A percentile compares a stretch with the other conserved stretches of the same genome.
Evolutionary conservation across 176 grass and related monocot species (phyloP).

Genomic region (Secale cereale): DNA sequence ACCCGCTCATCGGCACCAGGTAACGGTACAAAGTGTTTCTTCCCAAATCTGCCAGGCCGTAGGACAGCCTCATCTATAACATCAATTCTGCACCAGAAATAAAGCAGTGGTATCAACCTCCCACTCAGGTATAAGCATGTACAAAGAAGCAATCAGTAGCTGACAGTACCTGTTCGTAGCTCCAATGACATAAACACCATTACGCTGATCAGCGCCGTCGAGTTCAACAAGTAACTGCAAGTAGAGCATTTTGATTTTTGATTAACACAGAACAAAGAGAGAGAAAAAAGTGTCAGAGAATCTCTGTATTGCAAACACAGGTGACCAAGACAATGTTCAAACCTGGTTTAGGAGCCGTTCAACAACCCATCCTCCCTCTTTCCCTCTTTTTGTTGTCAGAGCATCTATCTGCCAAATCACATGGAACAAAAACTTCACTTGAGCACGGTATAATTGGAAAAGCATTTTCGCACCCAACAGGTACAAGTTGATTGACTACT

Average conservation of each 20-base stretch:
- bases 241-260: conserved; percentile 18
- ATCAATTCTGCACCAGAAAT: conserved; percentile 54
- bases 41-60: conserved; percentile 80
- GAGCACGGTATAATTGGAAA: not conserved
- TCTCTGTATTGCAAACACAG: not conserved
- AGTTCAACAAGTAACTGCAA: conserved; percentile 82
- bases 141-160: not conserved
- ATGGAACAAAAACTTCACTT: conserved; percentile 21
- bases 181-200: conserved; percentile 86
- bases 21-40: conserved; percentile 76
- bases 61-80: conserved; percentile 87
- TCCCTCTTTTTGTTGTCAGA: conserved; percentile 84
- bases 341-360: conserved; percentile 85
- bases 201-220: conserved; percentile 73
- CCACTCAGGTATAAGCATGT: not conserved
- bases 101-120: not conserved
- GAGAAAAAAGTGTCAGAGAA: not conserved
- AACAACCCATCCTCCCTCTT: conserved; percentile 83
- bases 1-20: conserved; percentile 55
- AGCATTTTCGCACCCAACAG: not conserved
- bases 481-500: not conserved
- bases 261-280: not conserved
- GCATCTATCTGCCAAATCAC: conserved; percentile 71
- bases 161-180: conserved; percentile 83
- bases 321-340: conserved; percentile 1